These are phyloP conservation scores for Phytophthora cryptogea DNA, from an alignment of 352 stramenopile species.

Conservation along the genomic window DNA sequence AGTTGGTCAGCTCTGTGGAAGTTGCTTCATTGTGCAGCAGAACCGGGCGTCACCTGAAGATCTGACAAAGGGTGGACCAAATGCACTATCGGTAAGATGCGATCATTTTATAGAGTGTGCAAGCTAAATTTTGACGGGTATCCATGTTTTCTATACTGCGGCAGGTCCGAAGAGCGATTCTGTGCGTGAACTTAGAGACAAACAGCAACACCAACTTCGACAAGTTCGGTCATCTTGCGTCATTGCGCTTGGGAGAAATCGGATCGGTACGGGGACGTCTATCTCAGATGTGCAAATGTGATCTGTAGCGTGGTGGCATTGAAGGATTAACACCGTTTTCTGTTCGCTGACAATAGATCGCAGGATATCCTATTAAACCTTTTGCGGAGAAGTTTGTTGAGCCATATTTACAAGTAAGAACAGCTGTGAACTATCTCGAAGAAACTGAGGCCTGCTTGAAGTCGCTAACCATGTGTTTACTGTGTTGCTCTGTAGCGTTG, in stretches of 20 bases:
- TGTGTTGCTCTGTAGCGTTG: conserved; percentile 47
- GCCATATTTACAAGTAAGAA: conserved; percentile 60
- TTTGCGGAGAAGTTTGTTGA: conserved; percentile 83
- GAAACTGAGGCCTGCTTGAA: conserved; percentile 5
- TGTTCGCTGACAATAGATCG: conserved; percentile 42
- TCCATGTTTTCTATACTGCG: conserved; percentile 6
- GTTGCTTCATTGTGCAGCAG: conserved; percentile 72
- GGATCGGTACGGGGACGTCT: conserved; percentile 38
- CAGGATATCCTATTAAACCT: conserved; percentile 79
- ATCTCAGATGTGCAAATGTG: background rate
- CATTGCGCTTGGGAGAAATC: conserved; percentile 71
- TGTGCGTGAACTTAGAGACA: conserved; percentile 75
- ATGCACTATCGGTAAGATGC: conserved; percentile 52
- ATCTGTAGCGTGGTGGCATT: conserved; percentile 1
- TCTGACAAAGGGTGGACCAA: conserved; percentile 60
- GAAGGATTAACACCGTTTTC: conserved; percentile 9
- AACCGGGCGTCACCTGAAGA: conserved; percentile 74
- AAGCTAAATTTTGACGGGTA: background rate
- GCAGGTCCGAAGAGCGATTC: conserved; percentile 67
- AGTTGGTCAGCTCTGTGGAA: conserved; percentile 73
- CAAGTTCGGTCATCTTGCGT: conserved; percentile 79
- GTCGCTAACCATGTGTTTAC: conserved; percentile 1
- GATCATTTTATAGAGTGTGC: background rate
- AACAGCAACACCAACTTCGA: conserved; percentile 69
- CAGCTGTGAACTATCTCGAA: background rate